Percentiles rank a stretch among this genome's conserved stretches.
These are phyloP conservation scores for Curvularia spicifera DNA, from an alignment of 2,329 filamentous ascomycete genomes.

Conservation along the genomic window DNA sequence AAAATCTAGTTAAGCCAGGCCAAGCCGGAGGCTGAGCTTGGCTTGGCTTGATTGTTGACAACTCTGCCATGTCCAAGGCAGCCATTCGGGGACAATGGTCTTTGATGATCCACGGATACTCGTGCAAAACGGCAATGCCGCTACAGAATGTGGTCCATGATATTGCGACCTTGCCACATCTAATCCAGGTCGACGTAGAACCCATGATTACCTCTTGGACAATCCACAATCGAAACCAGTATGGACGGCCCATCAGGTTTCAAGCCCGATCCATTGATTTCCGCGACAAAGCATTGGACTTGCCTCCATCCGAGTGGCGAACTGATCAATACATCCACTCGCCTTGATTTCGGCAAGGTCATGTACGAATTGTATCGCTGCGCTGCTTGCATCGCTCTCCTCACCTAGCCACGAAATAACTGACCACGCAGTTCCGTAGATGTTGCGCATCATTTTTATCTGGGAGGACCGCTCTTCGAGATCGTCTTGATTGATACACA, in stretches of 20 bases:
- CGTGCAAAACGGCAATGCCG: background rate
- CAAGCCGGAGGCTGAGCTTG: too few relatives aligned
- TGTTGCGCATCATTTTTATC: background rate
- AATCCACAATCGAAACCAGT: slow-evolving; percentile 2
- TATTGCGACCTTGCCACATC: background rate
- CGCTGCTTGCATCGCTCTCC: background rate
- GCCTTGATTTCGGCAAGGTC: background rate
- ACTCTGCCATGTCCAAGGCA: too few relatives aligned
- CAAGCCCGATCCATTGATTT: background rate
- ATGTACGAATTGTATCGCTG: background rate
- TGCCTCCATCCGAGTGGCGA: background rate
- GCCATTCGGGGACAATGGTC: background rate
- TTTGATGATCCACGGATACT: background rate
- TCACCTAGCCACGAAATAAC: slow-evolving; percentile 1
- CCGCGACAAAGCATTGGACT: background rate
- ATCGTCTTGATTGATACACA: slow-evolving; percentile 3
- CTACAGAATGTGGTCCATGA: background rate
- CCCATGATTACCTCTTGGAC: slow-evolving; percentile 1
- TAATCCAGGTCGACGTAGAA: background rate
- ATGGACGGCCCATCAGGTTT: background rate
- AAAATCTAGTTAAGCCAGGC: too few relatives aligned
- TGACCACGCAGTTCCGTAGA: slow-evolving; percentile 4
- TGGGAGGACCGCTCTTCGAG: background rate
- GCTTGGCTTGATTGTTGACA: too few relatives aligned
- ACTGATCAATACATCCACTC: background rate